phyloP scores from a whole-genome alignment of 2,329 filamentous ascomycete genomes.

The Pyricularia sp. region DNA sequence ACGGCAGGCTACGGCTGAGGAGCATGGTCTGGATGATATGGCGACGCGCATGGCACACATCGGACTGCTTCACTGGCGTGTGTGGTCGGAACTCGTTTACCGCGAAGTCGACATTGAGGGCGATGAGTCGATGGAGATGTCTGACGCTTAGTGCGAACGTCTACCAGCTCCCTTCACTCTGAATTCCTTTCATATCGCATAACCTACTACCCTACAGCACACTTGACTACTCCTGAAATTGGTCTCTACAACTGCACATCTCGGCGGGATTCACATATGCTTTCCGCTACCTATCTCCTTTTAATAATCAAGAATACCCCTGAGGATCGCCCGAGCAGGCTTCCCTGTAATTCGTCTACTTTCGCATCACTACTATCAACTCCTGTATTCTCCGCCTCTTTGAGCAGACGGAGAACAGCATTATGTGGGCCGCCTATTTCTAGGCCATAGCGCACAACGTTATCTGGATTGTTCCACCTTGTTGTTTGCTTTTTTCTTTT shows the following conservation, averaged over 20 bases:
- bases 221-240: neutral
- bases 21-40: constrained; percentile 50
- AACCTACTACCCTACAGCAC: neutral
- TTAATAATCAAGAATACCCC: neutral
- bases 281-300: neutral
- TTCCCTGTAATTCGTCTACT: neutral
- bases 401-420: neutral
- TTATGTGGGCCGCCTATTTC: neutral
- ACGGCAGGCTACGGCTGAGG: constrained; percentile 29
- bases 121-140: constrained; percentile 1
- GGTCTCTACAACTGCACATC: neutral
- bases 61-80: constrained; percentile 75
- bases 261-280: neutral
- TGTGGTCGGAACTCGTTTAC: constrained; percentile 73
- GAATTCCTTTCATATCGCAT: neutral
- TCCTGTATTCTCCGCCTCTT: neutral
- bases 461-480: neutral
- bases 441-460: neutral
- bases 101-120: neutral
- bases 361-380: neutral
- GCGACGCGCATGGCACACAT: constrained; percentile 71
- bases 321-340: neutral
- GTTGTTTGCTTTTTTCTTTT: neutral
- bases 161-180: neutral
- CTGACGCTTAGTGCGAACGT: neutral